Evolutionary conservation across 495 filamentous ascomycete genomes (phyloP).

Genomic region (Penicillium longicatenatum): DNA sequence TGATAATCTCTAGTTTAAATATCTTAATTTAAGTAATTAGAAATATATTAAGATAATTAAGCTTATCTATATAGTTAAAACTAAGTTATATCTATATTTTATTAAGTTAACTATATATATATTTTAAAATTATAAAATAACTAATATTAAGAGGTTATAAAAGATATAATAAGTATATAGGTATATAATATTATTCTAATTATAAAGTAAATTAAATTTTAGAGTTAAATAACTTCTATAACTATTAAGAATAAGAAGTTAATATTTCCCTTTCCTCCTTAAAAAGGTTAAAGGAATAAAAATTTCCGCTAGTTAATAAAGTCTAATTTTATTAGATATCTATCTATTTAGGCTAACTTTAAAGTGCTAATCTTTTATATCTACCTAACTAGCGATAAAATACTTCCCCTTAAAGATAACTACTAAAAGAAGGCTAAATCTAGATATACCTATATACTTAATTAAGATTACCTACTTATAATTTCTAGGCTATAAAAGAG

Average conservation of each 20-base stretch:
- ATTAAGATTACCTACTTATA: constrained; percentile 2
- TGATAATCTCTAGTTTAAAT: background rate
- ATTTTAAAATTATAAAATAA: too few relatives aligned
- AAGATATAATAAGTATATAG: constrained; percentile 2
- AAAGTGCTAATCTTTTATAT: background rate
- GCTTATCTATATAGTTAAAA: too few relatives aligned
- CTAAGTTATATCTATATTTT: too few relatives aligned
- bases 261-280: background rate
- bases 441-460: background rate
- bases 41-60: background rate
- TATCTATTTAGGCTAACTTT: background rate
- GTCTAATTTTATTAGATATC: background rate
- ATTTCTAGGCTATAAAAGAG: constrained; percentile 1
- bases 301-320: background rate
- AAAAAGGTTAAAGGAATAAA: background rate
- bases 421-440: background rate
- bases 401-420: background rate
- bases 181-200: background rate
- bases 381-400: background rate
- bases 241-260: background rate
- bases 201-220: background rate
- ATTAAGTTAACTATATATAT: too few relatives aligned
- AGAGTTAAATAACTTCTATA: background rate
- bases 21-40: background rate
- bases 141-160: background rate